These are phyloP conservation scores for Backusella westeae DNA, from an alignment of 192 early-diverging fungal species.

Conservation along the genomic window DNA sequence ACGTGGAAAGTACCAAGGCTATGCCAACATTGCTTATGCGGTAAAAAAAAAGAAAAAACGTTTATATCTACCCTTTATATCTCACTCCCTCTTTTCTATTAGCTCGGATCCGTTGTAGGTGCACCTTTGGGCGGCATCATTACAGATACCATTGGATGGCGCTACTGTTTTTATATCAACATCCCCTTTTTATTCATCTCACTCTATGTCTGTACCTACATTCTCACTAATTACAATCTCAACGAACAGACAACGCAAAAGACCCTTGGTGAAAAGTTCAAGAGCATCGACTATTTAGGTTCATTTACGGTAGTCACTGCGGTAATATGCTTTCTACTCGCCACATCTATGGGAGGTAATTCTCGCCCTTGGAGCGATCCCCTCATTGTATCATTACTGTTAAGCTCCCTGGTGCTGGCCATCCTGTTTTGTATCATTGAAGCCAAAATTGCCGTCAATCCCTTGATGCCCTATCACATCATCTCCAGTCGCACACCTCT, in stretches of 20 bases:
- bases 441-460: constrained; percentile 55
- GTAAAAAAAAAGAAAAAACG: constrained; percentile 6
- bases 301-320: constrained; percentile 37
- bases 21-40: constrained; percentile 29
- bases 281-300: constrained; percentile 51
- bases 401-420: constrained; percentile 23
- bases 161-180: constrained; percentile 76
- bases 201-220: constrained; percentile 35
- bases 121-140: constrained; percentile 67
- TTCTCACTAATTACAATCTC: constrained; percentile 45
- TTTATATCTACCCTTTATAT: background rate
- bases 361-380: constrained; percentile 48
- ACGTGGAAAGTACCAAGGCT: constrained; percentile 55
- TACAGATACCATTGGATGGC: constrained; percentile 51
- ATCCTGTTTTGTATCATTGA: constrained; percentile 50
- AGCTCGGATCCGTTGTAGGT: constrained; percentile 56
- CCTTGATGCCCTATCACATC: constrained; percentile 62
- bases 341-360: constrained; percentile 56
- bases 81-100: too few relatives aligned
- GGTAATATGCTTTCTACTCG: constrained; percentile 44
- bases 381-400: constrained; percentile 37
- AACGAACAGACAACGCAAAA: background rate
- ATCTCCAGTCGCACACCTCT: constrained; percentile 49
- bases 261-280: constrained; percentile 38
- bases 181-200: constrained; percentile 60